Conservation (phyloP, 1,284 basidiomycete species). For the Cerrena zonata region DNA sequence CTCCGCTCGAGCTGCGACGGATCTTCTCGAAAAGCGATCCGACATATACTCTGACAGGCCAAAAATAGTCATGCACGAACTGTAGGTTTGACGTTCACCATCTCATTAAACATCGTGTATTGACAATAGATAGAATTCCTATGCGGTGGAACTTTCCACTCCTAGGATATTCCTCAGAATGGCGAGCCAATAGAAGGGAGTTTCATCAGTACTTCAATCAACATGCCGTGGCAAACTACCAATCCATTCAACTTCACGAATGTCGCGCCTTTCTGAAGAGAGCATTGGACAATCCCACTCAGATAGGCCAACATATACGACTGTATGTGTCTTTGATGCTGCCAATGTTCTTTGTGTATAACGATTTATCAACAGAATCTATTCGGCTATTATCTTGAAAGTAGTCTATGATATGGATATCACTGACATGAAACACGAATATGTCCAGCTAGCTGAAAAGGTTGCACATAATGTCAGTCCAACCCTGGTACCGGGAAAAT, state of each 20-base stretch:
- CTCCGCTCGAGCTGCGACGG: conserved; percentile 24
- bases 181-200: conserved; percentile 2
- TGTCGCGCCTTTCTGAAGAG: conserved; percentile 1
- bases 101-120: neutral
- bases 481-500: conserved; percentile 11
- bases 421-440: conserved; percentile 3
- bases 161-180: neutral
- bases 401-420: conserved; percentile 21
- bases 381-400: conserved; percentile 14
- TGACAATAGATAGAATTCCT: neutral
- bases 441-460: conserved; percentile 10
- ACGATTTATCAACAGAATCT: too few relatives aligned
- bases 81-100: conserved; percentile 13
- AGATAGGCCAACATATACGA: neutral
- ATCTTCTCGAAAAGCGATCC: conserved; percentile 29
- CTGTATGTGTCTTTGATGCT: neutral
- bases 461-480: conserved; percentile 6
- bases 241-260: conserved; percentile 2
- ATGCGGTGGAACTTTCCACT: conserved; percentile 6
- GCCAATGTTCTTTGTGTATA: neutral
- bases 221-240: neutral
- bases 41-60: conserved; percentile 32
- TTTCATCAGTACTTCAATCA: conserved; percentile 10
- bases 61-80: conserved; percentile 27
- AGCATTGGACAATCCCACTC: neutral